Conservation (phyloP, 257 asterid species). For the Solanum stenotomum region DNA sequence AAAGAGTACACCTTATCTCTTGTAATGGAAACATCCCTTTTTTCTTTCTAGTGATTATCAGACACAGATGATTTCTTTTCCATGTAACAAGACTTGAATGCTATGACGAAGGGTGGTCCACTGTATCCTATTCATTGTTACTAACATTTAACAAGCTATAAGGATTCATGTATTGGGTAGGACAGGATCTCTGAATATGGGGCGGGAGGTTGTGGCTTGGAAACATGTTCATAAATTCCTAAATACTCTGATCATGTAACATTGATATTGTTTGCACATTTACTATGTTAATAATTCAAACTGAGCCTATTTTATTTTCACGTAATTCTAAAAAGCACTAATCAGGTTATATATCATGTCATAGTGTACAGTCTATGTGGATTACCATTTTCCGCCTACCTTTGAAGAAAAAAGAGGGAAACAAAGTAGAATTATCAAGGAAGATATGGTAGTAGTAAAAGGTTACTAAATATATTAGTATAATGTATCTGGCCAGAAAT, state of each 20-base stretch:
- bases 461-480: not conserved
- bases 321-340: not conserved
- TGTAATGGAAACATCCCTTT: not conserved
- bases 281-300: not conserved
- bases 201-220: not conserved
- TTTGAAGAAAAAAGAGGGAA: not conserved
- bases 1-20: not conserved
- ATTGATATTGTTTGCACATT: not conserved
- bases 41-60: not conserved
- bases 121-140: not conserved
- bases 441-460: not conserved
- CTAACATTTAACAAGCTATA: not conserved
- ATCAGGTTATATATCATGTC: not conserved
- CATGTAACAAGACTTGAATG: not conserved
- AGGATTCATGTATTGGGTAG: not conserved
- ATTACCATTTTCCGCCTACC: not conserved
- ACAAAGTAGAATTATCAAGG: not conserved
- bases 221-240: not conserved
- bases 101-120: not conserved
- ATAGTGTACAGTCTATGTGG: not conserved
- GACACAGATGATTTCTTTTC: not conserved
- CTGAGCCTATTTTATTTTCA: not conserved
- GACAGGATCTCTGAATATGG: not conserved
- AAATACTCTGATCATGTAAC: not conserved
- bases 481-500: not conserved